A percentile compares a stretch with the other conserved stretches of the same genome.
These are phyloP conservation scores for Cicer yamashitae DNA, from an alignment of 306 rosid genomes.

Conservation along the genomic window DNA sequence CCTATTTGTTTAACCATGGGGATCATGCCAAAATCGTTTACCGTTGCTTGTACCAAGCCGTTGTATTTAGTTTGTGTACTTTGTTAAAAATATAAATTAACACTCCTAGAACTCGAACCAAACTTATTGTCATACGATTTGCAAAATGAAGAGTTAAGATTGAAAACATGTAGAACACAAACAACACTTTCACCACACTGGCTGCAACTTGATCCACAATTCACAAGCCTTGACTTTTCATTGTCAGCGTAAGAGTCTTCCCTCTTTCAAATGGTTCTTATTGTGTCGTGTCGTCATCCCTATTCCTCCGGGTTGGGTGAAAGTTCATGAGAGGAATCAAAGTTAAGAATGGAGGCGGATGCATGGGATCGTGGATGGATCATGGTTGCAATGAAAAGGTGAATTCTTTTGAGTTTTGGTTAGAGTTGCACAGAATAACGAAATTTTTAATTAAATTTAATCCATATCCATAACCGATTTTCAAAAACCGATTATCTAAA, in stretches of 20 bases:
- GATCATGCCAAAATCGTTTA: background rate
- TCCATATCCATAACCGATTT: no score
- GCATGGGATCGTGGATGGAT: background rate
- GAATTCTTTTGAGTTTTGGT: no score
- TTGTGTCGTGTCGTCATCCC: background rate
- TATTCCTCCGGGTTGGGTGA: background rate
- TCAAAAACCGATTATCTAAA: no score
- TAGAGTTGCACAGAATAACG: no score
- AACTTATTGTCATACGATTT: background rate
- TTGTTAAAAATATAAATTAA: background rate
- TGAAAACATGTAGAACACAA: background rate
- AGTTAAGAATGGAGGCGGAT: background rate
- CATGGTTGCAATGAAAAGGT: no score
- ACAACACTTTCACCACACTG: background rate
- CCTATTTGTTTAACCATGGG: background rate
- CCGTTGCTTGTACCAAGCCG: background rate
- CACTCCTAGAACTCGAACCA: background rate
- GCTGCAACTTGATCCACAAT: no score
- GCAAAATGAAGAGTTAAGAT: background rate
- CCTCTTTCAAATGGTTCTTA: background rate
- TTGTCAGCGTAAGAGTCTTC: no score
- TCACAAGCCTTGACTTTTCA: no score
- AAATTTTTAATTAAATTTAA: no score
- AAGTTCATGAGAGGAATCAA: background rate
- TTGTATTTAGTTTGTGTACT: background rate